Evolutionary conservation across 2,329 filamentous ascomycete species (phyloP), one percentile per base, ranked within the genome.

Genomic region (Arachnopeziza araneosa): DNA sequence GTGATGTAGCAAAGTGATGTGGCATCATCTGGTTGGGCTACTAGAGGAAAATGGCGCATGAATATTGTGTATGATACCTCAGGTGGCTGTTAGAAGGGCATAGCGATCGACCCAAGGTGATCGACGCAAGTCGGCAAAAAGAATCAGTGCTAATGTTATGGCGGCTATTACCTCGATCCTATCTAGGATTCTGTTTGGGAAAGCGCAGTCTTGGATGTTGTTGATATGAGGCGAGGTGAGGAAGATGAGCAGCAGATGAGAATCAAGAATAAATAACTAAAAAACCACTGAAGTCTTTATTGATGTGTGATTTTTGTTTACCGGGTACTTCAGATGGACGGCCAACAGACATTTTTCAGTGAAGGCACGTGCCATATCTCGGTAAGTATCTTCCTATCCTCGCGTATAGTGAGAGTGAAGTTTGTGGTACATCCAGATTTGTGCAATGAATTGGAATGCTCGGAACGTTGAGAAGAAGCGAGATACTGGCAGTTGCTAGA

Each of bases 121-220:
- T n/a, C n/a, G 22, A 21, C 17, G 55, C 21, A 21, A 44, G 26
- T 50, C 50, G 30, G 55, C n/a, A 52, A 52, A 55, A 48, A 5
- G 50, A 24, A 53, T n/a, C n/a, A 50, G 50, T 48, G 52, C 36
- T 56, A 51, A 57, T 59, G 36, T 60, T n/a, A 64, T 66, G 69
- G 68, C 69, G 68, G 69, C 69, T 71, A 59, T 66, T 71, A 71
- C 69, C 68, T 67, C 53, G 54, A 63, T 58, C 32, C 52, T 60
- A 7, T 48, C 6, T 14, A 32, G 53, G 53, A 30, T 62, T 63
- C 51, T 30, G 59, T 58, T 64, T 30, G 26, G 69, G 69, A 71
- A 65, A 69, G 69, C 69, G 69, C 69, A 71, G 69, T 71, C 69
- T 70, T 64, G 36, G 17, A 19, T 14, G 36, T 44, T 44, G 10